These are phyloP conservation scores for Tricholoma saponaceum DNA, from an alignment of 768 basidiomycete species.

Conservation along the genomic window DNA sequence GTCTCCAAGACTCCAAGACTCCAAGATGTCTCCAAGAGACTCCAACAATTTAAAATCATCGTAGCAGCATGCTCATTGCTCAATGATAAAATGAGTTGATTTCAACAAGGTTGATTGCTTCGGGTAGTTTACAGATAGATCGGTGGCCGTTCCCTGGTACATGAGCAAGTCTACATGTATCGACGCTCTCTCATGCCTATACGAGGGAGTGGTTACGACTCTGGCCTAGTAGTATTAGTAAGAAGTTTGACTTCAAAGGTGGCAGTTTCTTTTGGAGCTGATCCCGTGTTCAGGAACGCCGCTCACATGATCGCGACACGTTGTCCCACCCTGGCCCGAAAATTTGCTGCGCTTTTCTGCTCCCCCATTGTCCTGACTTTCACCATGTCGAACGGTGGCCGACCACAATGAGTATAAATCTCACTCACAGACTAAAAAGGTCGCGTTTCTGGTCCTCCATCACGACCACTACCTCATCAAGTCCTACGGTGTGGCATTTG, in stretches of 20 bases:
- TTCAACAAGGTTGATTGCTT: too few species aligned
- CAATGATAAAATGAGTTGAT: not conserved
- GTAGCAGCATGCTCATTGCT: too few species aligned
- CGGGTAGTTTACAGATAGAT: too few species aligned
- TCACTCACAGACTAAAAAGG: not conserved
- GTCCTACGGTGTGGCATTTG: not conserved
- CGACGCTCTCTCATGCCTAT: too few species aligned
- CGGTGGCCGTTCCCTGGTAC: too few species aligned
- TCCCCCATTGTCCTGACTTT: not conserved
- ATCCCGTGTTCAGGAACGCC: slow-evolving; percentile 1
- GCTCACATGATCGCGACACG: slow-evolving; percentile 4
- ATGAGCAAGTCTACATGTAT: too few species aligned
- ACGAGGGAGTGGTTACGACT: too few species aligned
- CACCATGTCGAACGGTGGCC: not conserved
- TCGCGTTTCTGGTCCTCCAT: not conserved
- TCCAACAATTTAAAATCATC: not conserved
- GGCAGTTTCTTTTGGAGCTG: too few species aligned
- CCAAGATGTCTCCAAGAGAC: too few species aligned
- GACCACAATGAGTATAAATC: not conserved
- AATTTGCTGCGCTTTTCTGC: not conserved
- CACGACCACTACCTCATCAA: not conserved
- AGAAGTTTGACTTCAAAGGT: too few species aligned
- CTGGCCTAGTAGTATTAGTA: too few species aligned
- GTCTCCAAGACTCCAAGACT: not conserved
- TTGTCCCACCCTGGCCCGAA: slow-evolving; percentile 1